Evolutionary conservation across 768 basidiomycete species (phyloP).

Genomic region (Amanita jacksonii): DNA sequence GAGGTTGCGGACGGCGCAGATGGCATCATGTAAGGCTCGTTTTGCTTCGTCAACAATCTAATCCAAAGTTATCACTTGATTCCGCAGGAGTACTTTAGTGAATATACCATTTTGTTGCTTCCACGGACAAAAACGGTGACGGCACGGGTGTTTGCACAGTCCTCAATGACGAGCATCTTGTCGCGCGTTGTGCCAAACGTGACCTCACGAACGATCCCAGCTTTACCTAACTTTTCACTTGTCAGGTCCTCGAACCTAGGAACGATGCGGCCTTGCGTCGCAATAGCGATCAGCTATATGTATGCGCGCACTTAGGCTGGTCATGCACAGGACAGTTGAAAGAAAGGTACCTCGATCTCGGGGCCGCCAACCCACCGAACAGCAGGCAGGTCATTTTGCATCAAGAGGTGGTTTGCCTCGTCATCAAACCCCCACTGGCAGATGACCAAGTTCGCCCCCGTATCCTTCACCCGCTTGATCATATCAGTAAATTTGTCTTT

Average conservation of each 20-base stretch:
- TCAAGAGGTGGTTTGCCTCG: slow-evolving; percentile 94
- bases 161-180: slow-evolving; percentile 99
- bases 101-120: slow-evolving; percentile 92
- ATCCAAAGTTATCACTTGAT: background rate
- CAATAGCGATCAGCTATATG: slow-evolving; percentile 87
- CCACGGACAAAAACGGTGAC: slow-evolving; percentile 97
- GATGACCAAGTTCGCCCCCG: slow-evolving; percentile 96
- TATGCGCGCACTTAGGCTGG: slow-evolving; percentile 2
- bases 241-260: slow-evolving; percentile 96
- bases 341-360: slow-evolving; percentile 77
- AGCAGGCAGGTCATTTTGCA: slow-evolving; percentile 96
- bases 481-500: slow-evolving; percentile 94
- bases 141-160: slow-evolving; percentile 93
- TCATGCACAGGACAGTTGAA: background rate
- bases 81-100: background rate
- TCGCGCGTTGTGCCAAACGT: slow-evolving; percentile 97
- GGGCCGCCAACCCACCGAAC: slow-evolving; percentile 99
- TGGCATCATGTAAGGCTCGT: slow-evolving; percentile 93
- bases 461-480: slow-evolving; percentile 94
- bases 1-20: slow-evolving; percentile 94
- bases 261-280: slow-evolving; percentile 96
- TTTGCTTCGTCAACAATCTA: slow-evolving; percentile 99
- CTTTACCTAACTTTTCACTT: slow-evolving; percentile 82
- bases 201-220: slow-evolving; percentile 89
- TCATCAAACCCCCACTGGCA: slow-evolving; percentile 99